Base-by-base conservation (phyloP, 2,329 filamentous ascomycete species). In the Penicillium sumatraense region DNA sequence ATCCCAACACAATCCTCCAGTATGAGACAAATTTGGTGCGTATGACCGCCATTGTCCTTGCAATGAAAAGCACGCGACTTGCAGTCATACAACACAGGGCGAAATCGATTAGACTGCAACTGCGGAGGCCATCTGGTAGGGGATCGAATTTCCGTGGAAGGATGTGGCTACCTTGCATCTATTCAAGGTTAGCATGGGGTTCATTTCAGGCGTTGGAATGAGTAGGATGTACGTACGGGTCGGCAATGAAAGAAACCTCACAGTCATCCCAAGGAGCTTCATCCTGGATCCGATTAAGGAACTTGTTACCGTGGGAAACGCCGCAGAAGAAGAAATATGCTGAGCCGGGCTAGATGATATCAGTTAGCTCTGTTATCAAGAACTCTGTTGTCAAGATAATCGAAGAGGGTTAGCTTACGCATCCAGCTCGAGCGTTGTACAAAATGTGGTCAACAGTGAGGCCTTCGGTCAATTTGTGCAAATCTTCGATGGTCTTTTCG, bases 311-410 rank as follows among this genome's bases (percentile, higher is more conserved):
- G 13, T 55, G 48, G 9, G 40, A 18, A 2, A 62, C 20, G 8
- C 51, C 35, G 18, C 53, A 57, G 53, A 62, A 62, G 42, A 49
- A 56, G 9, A 61, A 10, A 27, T 51, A 40, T 27, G 41, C 38
- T 3, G 38, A 10, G 1, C 40, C 48, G 4, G 29, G 20, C 59
- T 62, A n/a, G 4, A 16, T 8, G 10, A 27, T 8, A 23, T 54
- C 5, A 58, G 31, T 45, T 18, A 8, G 4, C 9, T 27, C 3
- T 35, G 11, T 27, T 27, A 14, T 2, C 11, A n/a, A 9, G 29
- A 6, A 31, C n/a, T n/a, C n/a, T n/a, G n/a, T n/a, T n/a, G 29
- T 31, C 14, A 16, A 5, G 7, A 11, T 7, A 16, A 23, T 10
- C 4, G 1, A 27, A 24, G 6, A 26, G 16, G 24, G 3, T 20